Conservation (phyloP, 768 basidiomycete genomes). For the Russula virescens region DNA sequence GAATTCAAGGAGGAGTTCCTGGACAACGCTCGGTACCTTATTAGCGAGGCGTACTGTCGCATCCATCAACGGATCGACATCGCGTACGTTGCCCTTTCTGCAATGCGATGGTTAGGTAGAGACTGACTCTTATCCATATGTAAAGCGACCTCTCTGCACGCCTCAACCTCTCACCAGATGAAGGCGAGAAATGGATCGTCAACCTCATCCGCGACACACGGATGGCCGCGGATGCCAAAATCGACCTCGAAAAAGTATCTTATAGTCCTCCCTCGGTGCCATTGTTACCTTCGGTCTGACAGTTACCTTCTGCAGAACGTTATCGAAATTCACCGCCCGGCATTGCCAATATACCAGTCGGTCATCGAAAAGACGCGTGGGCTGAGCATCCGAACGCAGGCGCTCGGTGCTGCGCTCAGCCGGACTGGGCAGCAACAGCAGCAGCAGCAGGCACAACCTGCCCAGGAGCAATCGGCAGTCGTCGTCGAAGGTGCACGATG, state of each 20-base stretch:
- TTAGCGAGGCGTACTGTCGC: constrained; percentile 96
- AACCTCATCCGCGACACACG: constrained; percentile 97
- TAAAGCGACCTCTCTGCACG: constrained; percentile 85
- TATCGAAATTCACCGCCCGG: constrained; percentile 89
- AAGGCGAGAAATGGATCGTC: constrained; percentile 99
- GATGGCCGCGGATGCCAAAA: constrained; percentile 96
- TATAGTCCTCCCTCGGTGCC: constrained; percentile 16
- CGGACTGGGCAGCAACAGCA: constrained; percentile 28
- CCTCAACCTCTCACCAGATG: constrained; percentile 87
- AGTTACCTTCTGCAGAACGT: constrained; percentile 61
- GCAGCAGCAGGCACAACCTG: not conserved
- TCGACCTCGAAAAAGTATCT: constrained; percentile 86
- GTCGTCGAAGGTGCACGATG: constrained; percentile 28
- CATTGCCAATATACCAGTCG: constrained; percentile 85
- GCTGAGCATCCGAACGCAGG: constrained; percentile 85
- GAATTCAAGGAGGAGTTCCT: constrained; percentile 91
- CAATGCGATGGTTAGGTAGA: not conserved
- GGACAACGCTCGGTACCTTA: constrained; percentile 93
- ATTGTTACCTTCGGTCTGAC: constrained; percentile 9
- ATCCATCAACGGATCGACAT: constrained; percentile 94
- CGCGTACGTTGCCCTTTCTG: constrained; percentile 41
- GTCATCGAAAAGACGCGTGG: constrained; percentile 96
- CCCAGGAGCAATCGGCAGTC: constrained; percentile 23
- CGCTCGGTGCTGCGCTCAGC: constrained; percentile 72
- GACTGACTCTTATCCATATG: not conserved